phyloP scores from a whole-genome alignment of 2,329 filamentous ascomycete species.

The Neocucurbitaria cava region DNA sequence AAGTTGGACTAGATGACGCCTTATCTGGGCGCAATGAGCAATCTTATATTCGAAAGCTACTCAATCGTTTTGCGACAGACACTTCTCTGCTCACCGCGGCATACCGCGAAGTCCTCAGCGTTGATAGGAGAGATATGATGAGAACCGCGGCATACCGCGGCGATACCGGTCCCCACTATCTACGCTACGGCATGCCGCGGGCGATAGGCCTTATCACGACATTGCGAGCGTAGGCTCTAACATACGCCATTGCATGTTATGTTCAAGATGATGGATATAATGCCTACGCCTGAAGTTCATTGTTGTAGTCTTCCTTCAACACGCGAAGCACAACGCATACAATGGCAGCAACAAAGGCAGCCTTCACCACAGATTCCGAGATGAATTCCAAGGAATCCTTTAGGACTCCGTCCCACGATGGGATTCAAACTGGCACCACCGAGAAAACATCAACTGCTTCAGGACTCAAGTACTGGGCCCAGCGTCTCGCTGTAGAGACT shows the following conservation, averaged over 20 bases:
- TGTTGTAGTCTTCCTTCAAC: not conserved
- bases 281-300: not conserved
- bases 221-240: slow-evolving; percentile 5
- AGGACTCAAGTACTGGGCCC: slow-evolving; percentile 14
- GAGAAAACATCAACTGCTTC: slow-evolving; percentile 1
- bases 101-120: not conserved
- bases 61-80: not conserved
- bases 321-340: not conserved
- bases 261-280: slow-evolving; percentile 14
- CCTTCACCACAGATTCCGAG: slow-evolving; percentile 13
- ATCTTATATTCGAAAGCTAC: not conserved
- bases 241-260: not conserved
- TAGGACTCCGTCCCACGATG: slow-evolving; percentile 5
- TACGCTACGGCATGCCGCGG: slow-evolving; percentile 18
- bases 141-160: slow-evolving; percentile 17
- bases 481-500: slow-evolving; percentile 27
- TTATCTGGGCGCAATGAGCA: slow-evolving; percentile 1
- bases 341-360: slow-evolving; percentile 13
- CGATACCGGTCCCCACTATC: slow-evolving; percentile 7
- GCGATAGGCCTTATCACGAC: slow-evolving; percentile 22
- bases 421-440: slow-evolving; percentile 3
- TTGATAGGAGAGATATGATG: slow-evolving; percentile 3
- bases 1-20: not conserved
- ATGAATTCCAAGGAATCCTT: slow-evolving; percentile 22
- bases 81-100: slow-evolving; percentile 2